These are phyloP conservation scores for Neoscytalidium dimidiatum DNA, from an alignment of 2,329 filamentous ascomycete species.

Conservation along the genomic window DNA sequence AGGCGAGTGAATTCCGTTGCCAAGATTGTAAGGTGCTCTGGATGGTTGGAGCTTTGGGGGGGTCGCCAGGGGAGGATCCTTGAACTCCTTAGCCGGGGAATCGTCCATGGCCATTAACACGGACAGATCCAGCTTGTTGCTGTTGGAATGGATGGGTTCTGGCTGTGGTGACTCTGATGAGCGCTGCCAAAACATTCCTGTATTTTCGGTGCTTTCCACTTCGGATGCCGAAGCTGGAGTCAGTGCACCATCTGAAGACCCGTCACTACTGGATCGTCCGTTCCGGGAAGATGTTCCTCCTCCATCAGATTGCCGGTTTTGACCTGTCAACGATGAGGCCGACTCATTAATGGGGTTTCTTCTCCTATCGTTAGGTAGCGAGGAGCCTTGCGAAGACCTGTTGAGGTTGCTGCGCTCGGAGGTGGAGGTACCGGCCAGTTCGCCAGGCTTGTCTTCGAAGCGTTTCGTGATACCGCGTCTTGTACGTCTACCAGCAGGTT, in stretches of 20 bases:
- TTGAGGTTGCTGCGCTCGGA: slow-evolving; percentile 44
- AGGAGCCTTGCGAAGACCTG: slow-evolving; percentile 38
- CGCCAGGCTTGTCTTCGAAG: neutral
- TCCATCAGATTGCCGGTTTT: neutral
- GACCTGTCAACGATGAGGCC: neutral
- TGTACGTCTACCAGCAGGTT: neutral
- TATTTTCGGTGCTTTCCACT: slow-evolving; percentile 27
- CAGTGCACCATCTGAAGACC: slow-evolving; percentile 36
- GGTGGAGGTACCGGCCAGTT: slow-evolving; percentile 20
- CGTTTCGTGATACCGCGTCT: neutral
- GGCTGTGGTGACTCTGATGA: slow-evolving; percentile 26
- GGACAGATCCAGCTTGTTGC: slow-evolving; percentile 34
- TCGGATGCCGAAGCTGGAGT: neutral
- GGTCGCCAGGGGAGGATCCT: neutral
- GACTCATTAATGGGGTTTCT: too few relatives aligned
- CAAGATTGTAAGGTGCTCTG: slow-evolving; percentile 13
- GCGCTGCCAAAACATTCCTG: slow-evolving; percentile 40
- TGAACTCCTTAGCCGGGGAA: slow-evolving; percentile 23
- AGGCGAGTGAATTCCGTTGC: neutral
- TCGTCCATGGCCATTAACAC: slow-evolving; percentile 33
- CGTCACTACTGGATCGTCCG: slow-evolving; percentile 20
- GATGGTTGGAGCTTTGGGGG: neutral
- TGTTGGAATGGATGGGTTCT: slow-evolving; percentile 26
- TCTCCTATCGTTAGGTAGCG: too few relatives aligned
- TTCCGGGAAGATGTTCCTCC: neutral